Evolutionary conservation across 1,139 yeast species (phyloP), one percentile per base, ranked within the genome.

Genomic region (Hanseniaspora sp.): DNA sequence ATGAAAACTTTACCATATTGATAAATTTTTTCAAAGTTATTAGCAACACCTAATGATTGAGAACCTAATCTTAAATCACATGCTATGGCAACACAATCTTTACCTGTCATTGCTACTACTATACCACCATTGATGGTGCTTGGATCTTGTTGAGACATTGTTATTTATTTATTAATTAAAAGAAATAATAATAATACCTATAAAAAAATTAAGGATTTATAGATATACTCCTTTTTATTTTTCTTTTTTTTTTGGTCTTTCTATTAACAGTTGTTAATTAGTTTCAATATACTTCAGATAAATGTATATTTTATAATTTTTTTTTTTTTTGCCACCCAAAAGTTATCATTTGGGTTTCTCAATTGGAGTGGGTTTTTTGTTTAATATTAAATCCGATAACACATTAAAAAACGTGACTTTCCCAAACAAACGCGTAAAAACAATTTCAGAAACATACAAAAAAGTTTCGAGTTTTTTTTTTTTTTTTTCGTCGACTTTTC

Each of bases 21-120:
- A 69, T 90, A 88, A 59, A 94, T 76, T 74, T 92, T 92, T 66
- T 92, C 97, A 68, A 94, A 94, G 66, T 88, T 83, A 69, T 88
- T 88, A 52, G 96, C 76, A 54, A 94, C 82, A 56, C 97, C 96
- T 46, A 92, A 76, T 7, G 96, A 86, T 69, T 92, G 98, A 68
- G 82, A 82, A 37, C 99, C 99, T 60, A 94, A 75, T 65, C 98
- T 82, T 65, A 92, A 74, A 71, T 94, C 99, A 64, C 94, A 83
- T 15, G 97, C 99, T 64, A 94, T 90, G 48, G 98, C 98, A 57
- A 94, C 88, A 73, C 99, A 94, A 63, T 88, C 96, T 67, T 94
- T 90, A 62, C 99, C 99, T 30, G 84, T 83, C 99, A 94, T 94
- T 61, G 98, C 98, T 43, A 94, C 95, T 57, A 95, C 95, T 58